Percentiles rank a stretch among this genome's conserved stretches.
These are phyloP conservation scores for Fraxinus velutina DNA, from an alignment of 305 asterid species.

Conservation along the genomic window DNA sequence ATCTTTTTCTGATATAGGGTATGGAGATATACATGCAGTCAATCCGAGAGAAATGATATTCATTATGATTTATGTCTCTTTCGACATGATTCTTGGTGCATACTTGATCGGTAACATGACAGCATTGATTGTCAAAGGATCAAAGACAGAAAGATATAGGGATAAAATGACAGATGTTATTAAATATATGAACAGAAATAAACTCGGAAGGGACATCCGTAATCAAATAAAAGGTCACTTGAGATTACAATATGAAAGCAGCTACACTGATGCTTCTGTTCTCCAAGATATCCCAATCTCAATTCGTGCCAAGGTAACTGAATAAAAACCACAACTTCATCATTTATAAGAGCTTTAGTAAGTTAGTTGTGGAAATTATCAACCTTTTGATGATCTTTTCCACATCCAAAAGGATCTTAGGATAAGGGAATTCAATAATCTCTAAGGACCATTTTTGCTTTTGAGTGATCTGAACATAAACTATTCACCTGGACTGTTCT, in stretches of 20 bases:
- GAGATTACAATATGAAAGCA: slow-evolving; percentile 84
- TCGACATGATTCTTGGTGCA: slow-evolving; percentile 90
- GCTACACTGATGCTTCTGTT: slow-evolving; percentile 65
- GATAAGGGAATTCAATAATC: not conserved
- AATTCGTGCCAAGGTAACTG: slow-evolving; percentile 74
- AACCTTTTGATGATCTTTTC: not conserved
- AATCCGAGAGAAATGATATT: too few species aligned
- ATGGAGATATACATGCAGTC: slow-evolving; percentile 94
- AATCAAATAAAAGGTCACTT: slow-evolving; percentile 79
- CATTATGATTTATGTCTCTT: too few species aligned
- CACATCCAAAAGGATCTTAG: not conserved
- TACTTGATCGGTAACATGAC: slow-evolving; percentile 97
- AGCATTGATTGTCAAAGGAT: slow-evolving; percentile 87
- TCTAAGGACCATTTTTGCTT: not conserved
- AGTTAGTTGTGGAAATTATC: not conserved
- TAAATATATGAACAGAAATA: slow-evolving; percentile 76
- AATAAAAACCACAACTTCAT: not conserved
- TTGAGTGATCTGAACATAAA: not conserved
- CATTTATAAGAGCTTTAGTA: not conserved
- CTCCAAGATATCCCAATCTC: slow-evolving; percentile 85
- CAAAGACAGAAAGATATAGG: slow-evolving; percentile 80
- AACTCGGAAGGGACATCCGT: slow-evolving; percentile 62
- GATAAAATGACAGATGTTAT: slow-evolving; percentile 77
- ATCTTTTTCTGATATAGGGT: slow-evolving; percentile 45
- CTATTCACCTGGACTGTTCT: not conserved